Evolutionary conservation across 495 filamentous ascomycete genomes (phyloP), one percentile per base, ranked within the genome.

Genomic region (Cercophora scortea): DNA sequence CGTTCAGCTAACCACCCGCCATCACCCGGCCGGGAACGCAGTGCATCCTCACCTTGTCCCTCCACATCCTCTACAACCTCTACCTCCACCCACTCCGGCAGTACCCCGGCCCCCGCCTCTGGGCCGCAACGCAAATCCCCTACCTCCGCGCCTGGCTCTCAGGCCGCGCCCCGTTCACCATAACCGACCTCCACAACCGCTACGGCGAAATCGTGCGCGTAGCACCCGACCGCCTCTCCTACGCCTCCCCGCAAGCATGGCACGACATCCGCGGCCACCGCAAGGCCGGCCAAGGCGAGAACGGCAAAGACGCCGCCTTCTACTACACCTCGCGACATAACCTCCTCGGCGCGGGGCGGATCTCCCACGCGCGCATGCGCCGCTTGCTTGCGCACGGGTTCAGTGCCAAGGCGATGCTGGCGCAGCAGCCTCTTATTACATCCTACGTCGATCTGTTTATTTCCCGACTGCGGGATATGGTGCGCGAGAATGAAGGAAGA

Each of bases 171-270:
- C 47, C 52, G 39, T 42, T 36, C 12, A 35, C 33, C 38, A 41
- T 69, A 3, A 40, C 53, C 13, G 19, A 52, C 2, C 57, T 81
- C 4, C 80, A 83, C 57, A 61, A 75, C 46, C 67, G 59, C 40
- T 78, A 81, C 50, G 79, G 80, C 25, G 67, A 68, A 17, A 60
- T 79, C 34, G 70, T 88, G 0, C 80, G 85, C 3, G 60, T 85
- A 9, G 64, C 71, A 0, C 83, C 84, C 1, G 65, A 75, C 38
- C 71, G 80, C 42, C 60, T 88, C 0, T 76, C 75, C 4, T 86
- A 81, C 65, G 74, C 65, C 50, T 68, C 74, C 2, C 66, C 74
- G 0, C 57, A 69, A 2, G 79, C 82, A 4, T 81, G 74, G 69
- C 73, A 74, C 25, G 79, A 83, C 51, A 82, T 87, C 45, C 79